Base-by-base conservation (phyloP, 2,329 filamentous ascomycete species). In the Exophiala viscosa region DNA sequence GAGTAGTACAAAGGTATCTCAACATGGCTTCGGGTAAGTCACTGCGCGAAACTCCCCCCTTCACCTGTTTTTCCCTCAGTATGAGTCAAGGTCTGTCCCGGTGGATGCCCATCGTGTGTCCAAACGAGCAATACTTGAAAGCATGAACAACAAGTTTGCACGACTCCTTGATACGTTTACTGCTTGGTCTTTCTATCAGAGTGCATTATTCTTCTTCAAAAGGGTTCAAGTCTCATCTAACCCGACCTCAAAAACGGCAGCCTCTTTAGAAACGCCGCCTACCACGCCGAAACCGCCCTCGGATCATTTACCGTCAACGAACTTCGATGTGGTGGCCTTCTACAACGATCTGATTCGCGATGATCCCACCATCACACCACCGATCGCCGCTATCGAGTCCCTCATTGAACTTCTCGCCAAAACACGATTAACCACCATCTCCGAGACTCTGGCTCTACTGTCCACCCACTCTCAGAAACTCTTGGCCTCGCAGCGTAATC, bases 321-420 rank as follows among this genome's bases (percentile, higher is more conserved):
- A 49, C 23, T 61, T 59, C 61, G 77, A 76, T 69, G 84, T 88
- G 56, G 83, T 87, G 62, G 72, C 77, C 50, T 81, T 82, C 42
- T 88, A 88, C 74, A 77, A 81, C 64, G 72, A 76, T 45, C 79
- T 87, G 44, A 79, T 88, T 55, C 67, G 67, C 53, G 78, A 81
- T 46, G 90, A 97, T 69, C 80, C 87, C 9, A 88, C 95, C 57
- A 80, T 97, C 48, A 96, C 92, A 33, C 96, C 96, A 83, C 91
- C 93, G 58, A 88, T 99, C 50, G 93, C 93, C 15, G 90, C 91
- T 54, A 96, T 96, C 67, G 89, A 95, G 73, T 85, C 90, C 23
- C 80, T 99, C 54, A 93, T 97, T 62, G 83, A 87, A 66, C 86
- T 93, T 55, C 87, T 97, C 54, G 85, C 86, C 66, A 81, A 87